Evolutionary conservation across 768 basidiomycete species (phyloP), one percentile per base, ranked within the genome.

Genomic region (Leccinum aurantiacum): DNA sequence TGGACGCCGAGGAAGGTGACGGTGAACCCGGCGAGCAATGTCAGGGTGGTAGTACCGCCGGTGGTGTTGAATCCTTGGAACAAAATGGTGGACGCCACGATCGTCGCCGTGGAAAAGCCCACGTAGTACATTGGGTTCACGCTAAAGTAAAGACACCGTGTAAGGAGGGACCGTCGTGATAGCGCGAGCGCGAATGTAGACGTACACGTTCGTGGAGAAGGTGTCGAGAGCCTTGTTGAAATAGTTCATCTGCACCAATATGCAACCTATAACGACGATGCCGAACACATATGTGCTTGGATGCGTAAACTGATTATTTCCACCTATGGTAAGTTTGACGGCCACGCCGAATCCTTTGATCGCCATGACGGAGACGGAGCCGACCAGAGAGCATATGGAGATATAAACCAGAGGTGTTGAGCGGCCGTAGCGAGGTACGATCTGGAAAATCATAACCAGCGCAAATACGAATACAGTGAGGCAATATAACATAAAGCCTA

Each of bases 91-190:
- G 94, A 97, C 0, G 97, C 94, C 47, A 97, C 80, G 69, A 96
- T 90, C 51, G 95, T 98, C 5, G 90, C 89, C 2, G 91, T 91
- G 17, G 93, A 93, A 78, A 99, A 99, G 73, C 92, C 89, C 74
- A 98, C 96, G 69, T 95, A 98, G 77, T 98, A 98, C 80, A 97
- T 90, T 0, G 95, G 96, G 73, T 98, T 98, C 54, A 98, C 95
- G 53, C 94, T 96, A 64, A 56, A 19, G 41, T 96, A 64, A 56
- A 24, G 35, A 47, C 9, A 2, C 33, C 48, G 24, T 9, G 22
- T 60, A 41, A 57, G 60, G 41, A 41, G 6, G 31, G 27, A 54
- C 17, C 14, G 51, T 59, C 22, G 6, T 29, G 50, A 1, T 5
- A 52, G 14, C 17, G 35, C 60, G 54, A 53, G 10, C 27, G 14